Conservation (phyloP, 371 early-diverging fungal genomes). For the Syncephalastrum contaminatum region DNA sequence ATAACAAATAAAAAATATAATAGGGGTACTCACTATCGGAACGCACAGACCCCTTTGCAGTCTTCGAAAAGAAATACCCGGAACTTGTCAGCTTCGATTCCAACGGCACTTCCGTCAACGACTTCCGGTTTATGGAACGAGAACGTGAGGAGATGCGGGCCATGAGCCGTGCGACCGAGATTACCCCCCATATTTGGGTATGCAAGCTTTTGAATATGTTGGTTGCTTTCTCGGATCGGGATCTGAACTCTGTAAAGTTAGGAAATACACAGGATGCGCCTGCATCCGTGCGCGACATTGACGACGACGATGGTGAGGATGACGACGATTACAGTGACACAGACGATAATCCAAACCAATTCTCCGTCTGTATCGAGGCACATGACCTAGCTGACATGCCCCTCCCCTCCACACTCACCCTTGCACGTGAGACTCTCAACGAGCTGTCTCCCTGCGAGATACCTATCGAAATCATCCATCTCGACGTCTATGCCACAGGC, state of each 20-base stretch:
- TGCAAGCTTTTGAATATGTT: constrained; percentile 9
- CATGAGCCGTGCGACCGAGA: constrained; percentile 55
- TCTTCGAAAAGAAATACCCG: constrained; percentile 50
- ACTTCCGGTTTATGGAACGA: constrained; percentile 48
- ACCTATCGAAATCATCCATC: constrained; percentile 52
- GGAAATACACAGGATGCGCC: constrained; percentile 65
- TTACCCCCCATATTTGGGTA: constrained; percentile 62
- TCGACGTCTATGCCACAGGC: constrained; percentile 46
- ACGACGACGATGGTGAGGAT: constrained; percentile 8
- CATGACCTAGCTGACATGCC: constrained; percentile 61
- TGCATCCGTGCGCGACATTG: constrained; percentile 14
- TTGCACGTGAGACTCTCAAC: constrained; percentile 40
- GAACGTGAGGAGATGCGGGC: constrained; percentile 58
- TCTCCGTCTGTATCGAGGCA: constrained; percentile 62
- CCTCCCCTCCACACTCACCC: constrained; percentile 37
- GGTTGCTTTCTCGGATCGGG: neutral
- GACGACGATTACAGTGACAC: constrained; percentile 12
- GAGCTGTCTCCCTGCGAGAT: constrained; percentile 23
- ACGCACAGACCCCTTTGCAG: constrained; percentile 40
- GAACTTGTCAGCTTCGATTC: constrained; percentile 47
- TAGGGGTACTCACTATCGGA: neutral
- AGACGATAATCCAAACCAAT: constrained; percentile 42
- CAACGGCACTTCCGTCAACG: constrained; percentile 33
- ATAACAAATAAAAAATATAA: neutral
- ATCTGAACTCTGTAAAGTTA: constrained; percentile 31